Evolutionary conservation across 257 asterid genomes (phyloP).

Genomic region (Solanum gracilifrons): DNA sequence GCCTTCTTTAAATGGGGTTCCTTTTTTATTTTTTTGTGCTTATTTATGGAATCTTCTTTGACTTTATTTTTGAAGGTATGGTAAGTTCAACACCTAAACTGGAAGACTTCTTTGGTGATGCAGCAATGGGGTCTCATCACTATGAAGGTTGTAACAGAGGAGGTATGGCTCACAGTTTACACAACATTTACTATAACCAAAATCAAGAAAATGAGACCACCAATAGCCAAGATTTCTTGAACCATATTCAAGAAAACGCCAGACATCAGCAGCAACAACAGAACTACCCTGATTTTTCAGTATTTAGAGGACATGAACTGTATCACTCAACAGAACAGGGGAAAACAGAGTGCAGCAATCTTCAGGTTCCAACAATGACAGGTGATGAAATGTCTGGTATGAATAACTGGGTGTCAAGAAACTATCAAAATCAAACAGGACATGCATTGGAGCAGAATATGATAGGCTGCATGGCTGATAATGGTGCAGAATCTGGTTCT

Average conservation of each 20-base stretch:
- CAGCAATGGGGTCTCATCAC: conserved; percentile 56
- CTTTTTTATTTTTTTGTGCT: conserved; percentile 1
- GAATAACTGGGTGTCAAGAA: conserved; percentile 54
- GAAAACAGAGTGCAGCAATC: conserved; percentile 10
- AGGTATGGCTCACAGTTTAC: conserved; percentile 59
- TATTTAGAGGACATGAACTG: conserved; percentile 29
- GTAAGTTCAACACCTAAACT: conserved; percentile 56
- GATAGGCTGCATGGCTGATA: conserved; percentile 20
- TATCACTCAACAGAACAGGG: conserved; percentile 24
- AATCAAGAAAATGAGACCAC: conserved; percentile 18
- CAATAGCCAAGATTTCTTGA: conserved; percentile 35
- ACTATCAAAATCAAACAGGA: conserved; percentile 15
- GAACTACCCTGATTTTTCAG: conserved; percentile 34
- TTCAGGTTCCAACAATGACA: conserved; percentile 29
- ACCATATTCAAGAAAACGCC: conserved; percentile 24
- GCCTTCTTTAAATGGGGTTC: background rate
- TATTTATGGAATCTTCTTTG: background rate
- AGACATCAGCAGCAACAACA: conserved; percentile 26
- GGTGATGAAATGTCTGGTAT: conserved; percentile 26
- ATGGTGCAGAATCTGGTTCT: conserved; percentile 24
- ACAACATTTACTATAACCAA: conserved; percentile 61
- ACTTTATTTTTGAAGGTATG: conserved; percentile 26
- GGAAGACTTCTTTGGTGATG: conserved; percentile 78
- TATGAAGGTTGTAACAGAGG: conserved; percentile 46
- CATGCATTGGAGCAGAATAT: conserved; percentile 30